phyloP scores from a whole-genome alignment of 352 stramenopile species.

The Hyaloperonospora brassicae region DNA sequence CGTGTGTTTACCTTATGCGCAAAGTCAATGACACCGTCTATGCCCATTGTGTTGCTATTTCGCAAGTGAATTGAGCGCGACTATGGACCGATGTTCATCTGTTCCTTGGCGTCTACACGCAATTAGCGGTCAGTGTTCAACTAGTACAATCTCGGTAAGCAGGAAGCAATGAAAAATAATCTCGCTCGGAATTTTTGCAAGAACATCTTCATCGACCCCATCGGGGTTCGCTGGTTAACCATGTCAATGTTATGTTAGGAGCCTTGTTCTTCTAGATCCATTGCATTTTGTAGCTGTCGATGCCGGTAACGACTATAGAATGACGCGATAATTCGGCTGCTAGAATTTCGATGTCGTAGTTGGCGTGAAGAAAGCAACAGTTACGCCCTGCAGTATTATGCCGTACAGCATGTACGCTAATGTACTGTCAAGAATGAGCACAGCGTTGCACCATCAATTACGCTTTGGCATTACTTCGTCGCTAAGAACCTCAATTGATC shows the following conservation, averaged over 20 bases:
- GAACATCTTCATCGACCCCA: background rate
- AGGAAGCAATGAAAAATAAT: background rate
- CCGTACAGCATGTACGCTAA: background rate
- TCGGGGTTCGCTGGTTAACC: background rate
- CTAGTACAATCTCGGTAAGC: background rate
- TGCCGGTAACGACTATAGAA: constrained; percentile 4
- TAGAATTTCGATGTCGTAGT: constrained; percentile 4
- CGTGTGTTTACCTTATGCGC: background rate
- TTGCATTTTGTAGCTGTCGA: background rate
- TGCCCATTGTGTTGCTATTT: background rate
- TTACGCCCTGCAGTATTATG: background rate
- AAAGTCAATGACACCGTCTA: background rate
- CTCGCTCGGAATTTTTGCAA: background rate
- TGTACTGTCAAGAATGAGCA: constrained; percentile 4
- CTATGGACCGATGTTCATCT: background rate
- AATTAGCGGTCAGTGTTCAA: background rate
- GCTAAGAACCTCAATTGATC: background rate
- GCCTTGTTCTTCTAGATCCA: background rate
- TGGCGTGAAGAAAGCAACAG: background rate
- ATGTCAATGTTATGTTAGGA: background rate
- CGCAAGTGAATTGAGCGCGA: background rate
- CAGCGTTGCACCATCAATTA: background rate
- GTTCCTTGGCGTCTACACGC: background rate
- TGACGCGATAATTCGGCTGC: constrained; percentile 2
- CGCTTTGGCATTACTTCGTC: background rate